These are phyloP conservation scores for Eutrema salsugineum DNA, from an alignment of 441 rosid genomes.

Conservation along the genomic window DNA sequence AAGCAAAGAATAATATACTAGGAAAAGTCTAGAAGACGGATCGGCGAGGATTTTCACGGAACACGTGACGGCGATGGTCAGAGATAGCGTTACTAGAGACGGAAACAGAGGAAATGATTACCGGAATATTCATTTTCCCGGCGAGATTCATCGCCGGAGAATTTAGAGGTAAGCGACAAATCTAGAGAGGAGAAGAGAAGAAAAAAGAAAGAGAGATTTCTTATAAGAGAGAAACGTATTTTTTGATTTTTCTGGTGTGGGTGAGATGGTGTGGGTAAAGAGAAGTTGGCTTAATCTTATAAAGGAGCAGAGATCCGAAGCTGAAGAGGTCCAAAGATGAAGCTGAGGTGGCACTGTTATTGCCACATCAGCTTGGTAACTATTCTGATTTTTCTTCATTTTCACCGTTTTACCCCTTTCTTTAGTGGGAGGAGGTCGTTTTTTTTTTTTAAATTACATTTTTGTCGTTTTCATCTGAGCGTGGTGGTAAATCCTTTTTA, in stretches of 20 bases:
- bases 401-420: slow-evolving; percentile 17
- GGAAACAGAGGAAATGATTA: slow-evolving; percentile 1
- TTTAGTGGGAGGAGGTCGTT: slow-evolving; percentile 4
- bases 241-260: not conserved
- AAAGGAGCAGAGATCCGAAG: slow-evolving; percentile 31
- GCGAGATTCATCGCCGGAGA: slow-evolving; percentile 35
- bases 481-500: slow-evolving; percentile 31
- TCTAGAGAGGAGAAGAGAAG: not conserved
- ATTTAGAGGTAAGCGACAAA: not conserved
- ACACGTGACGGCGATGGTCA: slow-evolving; percentile 63
- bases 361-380: slow-evolving; percentile 23
- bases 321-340: slow-evolving; percentile 1
- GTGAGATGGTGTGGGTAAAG: slow-evolving; percentile 22
- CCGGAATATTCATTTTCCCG: slow-evolving; percentile 52
- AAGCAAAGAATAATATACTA: slow-evolving; percentile 43
- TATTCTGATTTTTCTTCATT: not conserved
- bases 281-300: slow-evolving; percentile 27
- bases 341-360: slow-evolving; percentile 37
- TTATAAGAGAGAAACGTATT: not conserved
- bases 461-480: slow-evolving; percentile 20
- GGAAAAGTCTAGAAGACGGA: not conserved
- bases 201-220: not conserved
- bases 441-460: not conserved
- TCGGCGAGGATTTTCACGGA: slow-evolving; percentile 50
- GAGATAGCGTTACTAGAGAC: slow-evolving; percentile 44